These are phyloP conservation scores for Chalara sp. DNA, from an alignment of 2,329 filamentous ascomycete genomes.

Conservation along the genomic window DNA sequence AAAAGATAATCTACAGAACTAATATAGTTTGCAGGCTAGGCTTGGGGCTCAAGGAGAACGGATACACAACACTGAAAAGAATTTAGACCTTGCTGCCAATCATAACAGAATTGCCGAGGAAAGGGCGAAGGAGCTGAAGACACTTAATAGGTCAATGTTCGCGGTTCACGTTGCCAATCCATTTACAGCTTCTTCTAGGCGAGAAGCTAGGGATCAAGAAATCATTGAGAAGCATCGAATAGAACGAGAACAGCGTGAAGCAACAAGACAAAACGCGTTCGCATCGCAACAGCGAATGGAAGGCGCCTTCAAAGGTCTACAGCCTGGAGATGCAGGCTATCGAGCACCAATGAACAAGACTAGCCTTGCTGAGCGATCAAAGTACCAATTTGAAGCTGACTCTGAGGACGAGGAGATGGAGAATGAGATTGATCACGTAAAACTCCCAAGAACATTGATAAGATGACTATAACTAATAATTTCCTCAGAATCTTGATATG, in stretches of 20 bases:
- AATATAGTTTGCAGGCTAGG: conserved; percentile 51
- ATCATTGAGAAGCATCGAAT: conserved; percentile 62
- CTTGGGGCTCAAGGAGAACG: conserved; percentile 75
- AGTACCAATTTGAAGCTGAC: conserved; percentile 67
- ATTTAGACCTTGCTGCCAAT: conserved; percentile 72
- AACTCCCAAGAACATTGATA: neutral
- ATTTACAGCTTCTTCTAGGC: conserved; percentile 64
- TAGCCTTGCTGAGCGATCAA: conserved; percentile 54
- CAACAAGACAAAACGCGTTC: conserved; percentile 50
- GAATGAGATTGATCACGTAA: conserved; percentile 55
- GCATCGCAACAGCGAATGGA: conserved; percentile 48
- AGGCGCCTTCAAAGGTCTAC: conserved; percentile 37
- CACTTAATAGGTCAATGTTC: conserved; percentile 85
- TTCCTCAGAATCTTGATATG: conserved; percentile 47
- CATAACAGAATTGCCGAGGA: conserved; percentile 73
- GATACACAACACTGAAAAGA: conserved; percentile 75
- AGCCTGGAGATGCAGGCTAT: conserved; percentile 25
- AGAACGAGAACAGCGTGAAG: conserved; percentile 59
- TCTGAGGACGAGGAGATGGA: conserved; percentile 46
- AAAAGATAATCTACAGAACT: neutral
- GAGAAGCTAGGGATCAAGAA: conserved; percentile 57
- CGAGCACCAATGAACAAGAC: conserved; percentile 20
- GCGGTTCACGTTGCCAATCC: conserved; percentile 72
- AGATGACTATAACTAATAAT: neutral
- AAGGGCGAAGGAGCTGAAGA: conserved; percentile 76